These are phyloP conservation scores for Zygoascus ofunaensis DNA, from an alignment of 805 yeast species.

Conservation along the genomic window DNA sequence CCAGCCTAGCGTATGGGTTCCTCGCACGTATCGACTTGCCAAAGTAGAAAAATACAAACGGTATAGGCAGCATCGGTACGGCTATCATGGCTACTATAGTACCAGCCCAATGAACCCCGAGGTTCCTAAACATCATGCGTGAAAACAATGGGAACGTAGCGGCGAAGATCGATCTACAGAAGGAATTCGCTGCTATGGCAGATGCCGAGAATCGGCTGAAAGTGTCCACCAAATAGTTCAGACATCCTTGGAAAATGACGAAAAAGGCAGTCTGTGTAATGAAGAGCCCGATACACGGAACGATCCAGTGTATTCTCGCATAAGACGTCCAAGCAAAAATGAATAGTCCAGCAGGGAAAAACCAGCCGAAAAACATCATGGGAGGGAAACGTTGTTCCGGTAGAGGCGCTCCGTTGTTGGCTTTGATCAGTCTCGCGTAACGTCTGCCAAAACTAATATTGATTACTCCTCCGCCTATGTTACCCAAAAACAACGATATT, in stretches of 20 bases:
- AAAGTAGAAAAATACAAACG: slow-evolving; percentile 42
- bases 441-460: slow-evolving; percentile 23
- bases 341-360: slow-evolving; percentile 47
- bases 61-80: slow-evolving; percentile 44
- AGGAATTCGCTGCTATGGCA: slow-evolving; percentile 56
- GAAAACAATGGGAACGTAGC: slow-evolving; percentile 57
- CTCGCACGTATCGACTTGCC: slow-evolving; percentile 35
- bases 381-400: slow-evolving; percentile 54
- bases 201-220: slow-evolving; percentile 52
- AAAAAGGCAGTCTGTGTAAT: slow-evolving; percentile 46
- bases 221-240: slow-evolving; percentile 54
- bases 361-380: slow-evolving; percentile 40
- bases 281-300: slow-evolving; percentile 49
- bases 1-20: slow-evolving; percentile 19
- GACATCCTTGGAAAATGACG: slow-evolving; percentile 48
- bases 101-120: slow-evolving; percentile 48
- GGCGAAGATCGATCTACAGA: slow-evolving; percentile 49
- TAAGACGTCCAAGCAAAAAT: slow-evolving; percentile 56
- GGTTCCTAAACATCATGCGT: slow-evolving; percentile 39
- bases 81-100: slow-evolving; percentile 45
- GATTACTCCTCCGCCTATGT: slow-evolving; percentile 24
- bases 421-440: slow-evolving; percentile 22
- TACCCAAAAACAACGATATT: slow-evolving; percentile 28
- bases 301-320: slow-evolving; percentile 40
- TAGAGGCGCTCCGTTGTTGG: slow-evolving; percentile 37